A percentile compares a stretch with the other conserved stretches of the same genome.
Evolutionary conservation across 2,329 filamentous ascomycete species (phyloP).

Genomic region (Cladophialophora exuberans): DNA sequence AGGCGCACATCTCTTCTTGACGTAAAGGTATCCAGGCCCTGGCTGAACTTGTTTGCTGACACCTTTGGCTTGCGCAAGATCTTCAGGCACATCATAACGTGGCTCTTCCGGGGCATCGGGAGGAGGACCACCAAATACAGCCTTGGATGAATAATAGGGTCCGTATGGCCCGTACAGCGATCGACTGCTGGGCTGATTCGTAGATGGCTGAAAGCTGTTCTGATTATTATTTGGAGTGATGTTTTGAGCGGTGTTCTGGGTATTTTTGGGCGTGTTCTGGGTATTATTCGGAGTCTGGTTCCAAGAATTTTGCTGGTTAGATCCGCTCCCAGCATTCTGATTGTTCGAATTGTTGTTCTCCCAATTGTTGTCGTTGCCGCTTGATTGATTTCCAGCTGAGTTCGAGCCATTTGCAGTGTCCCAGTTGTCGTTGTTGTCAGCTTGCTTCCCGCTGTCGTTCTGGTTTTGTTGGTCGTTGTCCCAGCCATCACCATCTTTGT

Average conservation of each 20-base stretch:
- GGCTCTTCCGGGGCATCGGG: slow-evolving; percentile 32
- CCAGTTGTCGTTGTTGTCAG: too few species aligned
- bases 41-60: slow-evolving; percentile 38
- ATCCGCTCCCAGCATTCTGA: background rate
- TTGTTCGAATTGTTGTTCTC: slow-evolving; percentile 13
- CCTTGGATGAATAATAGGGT: slow-evolving; percentile 28
- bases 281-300: background rate
- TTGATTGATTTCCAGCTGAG: slow-evolving; percentile 12
- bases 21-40: slow-evolving; percentile 36
- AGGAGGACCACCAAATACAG: slow-evolving; percentile 3
- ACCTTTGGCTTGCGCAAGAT: slow-evolving; percentile 20
- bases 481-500: slow-evolving; percentile 13
- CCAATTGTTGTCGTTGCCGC: slow-evolving; percentile 9
- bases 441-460: slow-evolving; percentile 17
- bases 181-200: background rate
- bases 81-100: slow-evolving; percentile 32
- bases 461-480: slow-evolving; percentile 5
- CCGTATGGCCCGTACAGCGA: slow-evolving; percentile 32
- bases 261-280: too few species aligned
- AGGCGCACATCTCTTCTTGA: slow-evolving; percentile 36
- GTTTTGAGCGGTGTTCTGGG: slow-evolving; percentile 1
- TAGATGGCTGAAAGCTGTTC: slow-evolving; percentile 2
- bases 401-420: too few species aligned
- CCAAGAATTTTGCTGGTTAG: background rate
- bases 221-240: slow-evolving; percentile 1